Percentiles rank a stretch among this genome's conserved stretches.
phyloP scores from a whole-genome alignment of 345 rosid genomes.

The Hibiscus mutabilis region DNA sequence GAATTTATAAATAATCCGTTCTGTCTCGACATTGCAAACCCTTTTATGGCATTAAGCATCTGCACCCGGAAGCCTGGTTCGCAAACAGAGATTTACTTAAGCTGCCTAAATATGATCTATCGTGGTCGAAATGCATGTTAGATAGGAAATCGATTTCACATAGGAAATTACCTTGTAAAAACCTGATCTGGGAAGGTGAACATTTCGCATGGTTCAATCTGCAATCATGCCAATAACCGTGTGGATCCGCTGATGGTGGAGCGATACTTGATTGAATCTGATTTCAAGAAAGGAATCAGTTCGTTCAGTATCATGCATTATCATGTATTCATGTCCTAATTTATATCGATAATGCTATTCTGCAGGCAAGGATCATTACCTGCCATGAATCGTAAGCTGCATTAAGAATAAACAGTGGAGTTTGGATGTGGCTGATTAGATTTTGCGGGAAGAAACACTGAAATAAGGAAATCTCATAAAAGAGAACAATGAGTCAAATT shows the following conservation, averaged over 20 bases:
- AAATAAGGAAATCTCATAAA: conserved; percentile 4
- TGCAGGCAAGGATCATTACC: conserved; percentile 35
- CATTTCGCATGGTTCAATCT: conserved; percentile 68
- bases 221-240: conserved; percentile 82
- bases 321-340: neutral
- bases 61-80: conserved; percentile 66
- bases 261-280: conserved; percentile 92
- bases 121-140: neutral
- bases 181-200: conserved; percentile 48
- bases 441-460: conserved; percentile 98
- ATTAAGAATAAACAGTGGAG: conserved; percentile 77
- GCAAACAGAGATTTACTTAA: neutral
- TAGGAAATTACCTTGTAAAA: conserved; percentile 64
- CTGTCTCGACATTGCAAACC: conserved; percentile 55
- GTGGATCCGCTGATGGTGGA: conserved; percentile 81
- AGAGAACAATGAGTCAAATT: neutral
- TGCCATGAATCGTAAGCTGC: conserved; percentile 98
- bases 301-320: neutral
- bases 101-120: neutral
- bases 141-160: too few species aligned
- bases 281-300: conserved; percentile 8
- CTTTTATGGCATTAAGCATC: conserved; percentile 57
- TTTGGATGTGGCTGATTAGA: conserved; percentile 53
- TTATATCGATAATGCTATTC: neutral
- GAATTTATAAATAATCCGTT: conserved; percentile 86